Percentiles rank a stretch among this genome's conserved stretches.
Conservation (phyloP, 2,329 filamentous ascomycete species). For the Lithohypha guttulata region DNA sequence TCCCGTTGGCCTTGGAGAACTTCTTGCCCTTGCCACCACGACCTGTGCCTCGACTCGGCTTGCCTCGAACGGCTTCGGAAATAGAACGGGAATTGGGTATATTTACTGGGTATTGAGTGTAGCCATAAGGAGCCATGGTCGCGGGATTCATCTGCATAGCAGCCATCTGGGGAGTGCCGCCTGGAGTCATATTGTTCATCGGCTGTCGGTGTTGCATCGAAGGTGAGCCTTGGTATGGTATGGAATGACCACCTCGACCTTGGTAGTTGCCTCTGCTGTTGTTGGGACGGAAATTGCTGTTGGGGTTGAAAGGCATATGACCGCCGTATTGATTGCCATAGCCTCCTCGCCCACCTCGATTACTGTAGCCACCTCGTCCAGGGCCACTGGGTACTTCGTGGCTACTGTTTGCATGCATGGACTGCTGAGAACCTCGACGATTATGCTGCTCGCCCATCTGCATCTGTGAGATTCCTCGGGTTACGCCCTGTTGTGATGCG, state of each 20-base stretch:
- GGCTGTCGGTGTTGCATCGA: conserved; percentile 55
- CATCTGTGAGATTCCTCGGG: conserved; percentile 56
- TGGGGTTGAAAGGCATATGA: conserved; percentile 45
- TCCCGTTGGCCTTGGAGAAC: conserved; percentile 17
- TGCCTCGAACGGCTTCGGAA: conserved; percentile 28
- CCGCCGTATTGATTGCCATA: conserved; percentile 47
- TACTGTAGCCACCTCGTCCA: conserved; percentile 44
- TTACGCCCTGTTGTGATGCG: conserved; percentile 46
- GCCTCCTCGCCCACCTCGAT: conserved; percentile 45
- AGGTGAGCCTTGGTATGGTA: conserved; percentile 51
- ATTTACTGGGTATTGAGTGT: conserved; percentile 22
- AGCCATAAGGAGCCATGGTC: conserved; percentile 31
- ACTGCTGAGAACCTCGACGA: conserved; percentile 78
- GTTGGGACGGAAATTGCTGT: conserved; percentile 40
- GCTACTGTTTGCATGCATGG: conserved; percentile 62
- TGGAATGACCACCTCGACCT: conserved; percentile 27
- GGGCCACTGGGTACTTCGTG: conserved; percentile 43
- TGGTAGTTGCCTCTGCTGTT: conserved; percentile 39
- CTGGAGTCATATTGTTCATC: conserved; percentile 54
- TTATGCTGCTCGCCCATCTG: conserved; percentile 59
- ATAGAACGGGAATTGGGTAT: conserved; percentile 27
- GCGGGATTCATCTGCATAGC: conserved; percentile 58
- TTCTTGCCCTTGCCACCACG: conserved; percentile 20
- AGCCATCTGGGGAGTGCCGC: conserved; percentile 54
- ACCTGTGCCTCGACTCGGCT: conserved; percentile 16